These are phyloP conservation scores for Globisporangium ultimum DNA, from an alignment of 352 stramenopile species.

Conservation along the genomic window DNA sequence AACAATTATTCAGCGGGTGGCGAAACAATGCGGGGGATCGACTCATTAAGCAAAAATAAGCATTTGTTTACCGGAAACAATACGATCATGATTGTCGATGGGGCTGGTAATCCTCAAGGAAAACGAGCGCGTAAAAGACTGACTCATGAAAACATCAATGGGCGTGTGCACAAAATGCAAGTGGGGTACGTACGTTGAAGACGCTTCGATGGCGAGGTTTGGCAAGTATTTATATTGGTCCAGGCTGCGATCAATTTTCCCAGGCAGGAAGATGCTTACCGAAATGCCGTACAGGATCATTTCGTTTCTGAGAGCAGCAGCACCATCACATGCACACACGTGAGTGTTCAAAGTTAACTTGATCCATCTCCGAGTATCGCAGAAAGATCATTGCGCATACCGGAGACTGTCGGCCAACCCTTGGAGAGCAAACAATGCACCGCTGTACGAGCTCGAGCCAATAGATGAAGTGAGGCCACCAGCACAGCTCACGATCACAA, in stretches of 20 bases:
- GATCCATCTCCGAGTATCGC: background rate
- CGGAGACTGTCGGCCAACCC: slow-evolving; percentile 88
- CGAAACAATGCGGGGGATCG: too few relatives aligned
- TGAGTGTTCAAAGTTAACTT: background rate
- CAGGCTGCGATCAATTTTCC: slow-evolving; percentile 27
- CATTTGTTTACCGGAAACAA: too few relatives aligned
- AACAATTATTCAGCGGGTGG: background rate
- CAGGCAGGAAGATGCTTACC: slow-evolving; percentile 89
- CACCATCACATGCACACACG: background rate
- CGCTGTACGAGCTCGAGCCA: slow-evolving; percentile 88
- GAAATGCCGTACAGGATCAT: slow-evolving; percentile 71
- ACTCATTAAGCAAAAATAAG: too few relatives aligned
- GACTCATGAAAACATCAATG: too few relatives aligned
- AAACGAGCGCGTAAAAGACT: too few relatives aligned
- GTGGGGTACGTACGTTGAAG: slow-evolving; percentile 7
- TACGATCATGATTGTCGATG: too few relatives aligned
- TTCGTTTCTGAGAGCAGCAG: slow-evolving; percentile 31
- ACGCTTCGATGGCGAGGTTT: slow-evolving; percentile 2
- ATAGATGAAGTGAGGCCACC: slow-evolving; percentile 58
- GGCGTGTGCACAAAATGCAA: background rate
- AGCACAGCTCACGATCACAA: slow-evolving; percentile 63
- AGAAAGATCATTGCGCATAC: slow-evolving; percentile 6
- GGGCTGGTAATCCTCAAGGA: too few relatives aligned
- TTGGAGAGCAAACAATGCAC: slow-evolving; percentile 90
- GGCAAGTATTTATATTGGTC: slow-evolving; percentile 18